Evolutionary conservation across 2,329 filamentous ascomycete genomes (phyloP).

Genomic region (Coleophoma eucalyptorum): DNA sequence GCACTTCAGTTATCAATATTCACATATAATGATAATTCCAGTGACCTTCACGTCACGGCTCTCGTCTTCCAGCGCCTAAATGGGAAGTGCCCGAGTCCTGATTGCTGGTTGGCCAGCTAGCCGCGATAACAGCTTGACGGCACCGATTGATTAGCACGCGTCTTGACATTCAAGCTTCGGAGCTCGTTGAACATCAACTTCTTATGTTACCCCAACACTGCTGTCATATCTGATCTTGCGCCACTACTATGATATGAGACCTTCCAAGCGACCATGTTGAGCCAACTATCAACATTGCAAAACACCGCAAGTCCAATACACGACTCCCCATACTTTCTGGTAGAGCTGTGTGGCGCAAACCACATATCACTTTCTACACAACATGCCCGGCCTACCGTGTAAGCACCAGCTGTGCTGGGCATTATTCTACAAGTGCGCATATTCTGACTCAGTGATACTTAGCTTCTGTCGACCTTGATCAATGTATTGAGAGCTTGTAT

Average conservation of each 20-base stretch:
- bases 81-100: no score
- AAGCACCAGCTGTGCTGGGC: constrained; percentile 22
- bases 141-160: no score
- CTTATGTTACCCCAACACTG: no score
- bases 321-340: constrained; percentile 9
- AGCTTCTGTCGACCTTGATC: constrained; percentile 97
- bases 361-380: constrained; percentile 23
- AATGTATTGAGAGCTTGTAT: constrained; percentile 96
- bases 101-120: no score
- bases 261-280: constrained; percentile 27
- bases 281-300: constrained; percentile 19
- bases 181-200: no score
- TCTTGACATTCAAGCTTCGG: no score
- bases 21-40: no score
- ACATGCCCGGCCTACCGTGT: constrained; percentile 56
- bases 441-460: constrained; percentile 4
- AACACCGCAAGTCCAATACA: constrained; percentile 19
- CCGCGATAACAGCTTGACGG: no score
- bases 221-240: no score
- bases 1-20: no score
- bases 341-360: constrained; percentile 18
- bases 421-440: not conserved
- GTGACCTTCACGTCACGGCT: no score
- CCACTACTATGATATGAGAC: constrained; percentile 23
- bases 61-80: no score